Conservation (phyloP, 176 grass and related monocot species). For the Puccinellia tenuiflora region DNA sequence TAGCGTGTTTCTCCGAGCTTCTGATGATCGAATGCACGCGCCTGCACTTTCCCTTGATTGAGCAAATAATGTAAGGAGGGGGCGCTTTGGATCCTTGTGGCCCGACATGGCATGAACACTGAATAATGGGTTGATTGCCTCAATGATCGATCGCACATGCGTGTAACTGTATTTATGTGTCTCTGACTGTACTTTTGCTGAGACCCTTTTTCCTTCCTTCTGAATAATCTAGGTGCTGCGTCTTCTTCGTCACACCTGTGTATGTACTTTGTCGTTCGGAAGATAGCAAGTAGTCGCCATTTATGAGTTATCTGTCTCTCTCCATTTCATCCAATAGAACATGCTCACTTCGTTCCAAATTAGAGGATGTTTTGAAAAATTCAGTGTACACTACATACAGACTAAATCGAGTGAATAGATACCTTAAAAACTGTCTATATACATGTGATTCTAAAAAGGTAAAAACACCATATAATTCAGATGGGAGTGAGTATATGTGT, state of each 20-base stretch:
- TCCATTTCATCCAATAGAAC: not conserved
- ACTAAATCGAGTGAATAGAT: too few species aligned
- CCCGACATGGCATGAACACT: constrained; percentile 21
- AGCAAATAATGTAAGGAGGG: not conserved
- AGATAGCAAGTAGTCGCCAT: not conserved
- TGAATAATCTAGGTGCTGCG: not conserved
- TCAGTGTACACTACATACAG: too few species aligned
- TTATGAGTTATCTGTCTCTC: not conserved
- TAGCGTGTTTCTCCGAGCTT: not conserved
- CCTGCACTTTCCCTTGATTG: not conserved
- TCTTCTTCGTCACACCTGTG: not conserved
- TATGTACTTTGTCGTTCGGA: not conserved
- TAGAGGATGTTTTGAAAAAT: too few species aligned
- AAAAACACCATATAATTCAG: too few species aligned
- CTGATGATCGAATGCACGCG: not conserved
- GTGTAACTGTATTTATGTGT: not conserved
- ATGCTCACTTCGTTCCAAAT: too few species aligned
- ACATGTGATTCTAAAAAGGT: too few species aligned
- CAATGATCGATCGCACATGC: constrained; percentile 13
- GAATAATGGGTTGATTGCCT: not conserved
- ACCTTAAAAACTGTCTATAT: too few species aligned
- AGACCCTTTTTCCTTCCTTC: not conserved
- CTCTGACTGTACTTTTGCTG: not conserved
- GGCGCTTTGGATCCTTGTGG: constrained; percentile 23
- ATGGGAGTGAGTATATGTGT: too few species aligned